Evolutionary conservation across 164 flowering plant species (phyloP).

Genomic region (Pachysandra terminalis): DNA sequence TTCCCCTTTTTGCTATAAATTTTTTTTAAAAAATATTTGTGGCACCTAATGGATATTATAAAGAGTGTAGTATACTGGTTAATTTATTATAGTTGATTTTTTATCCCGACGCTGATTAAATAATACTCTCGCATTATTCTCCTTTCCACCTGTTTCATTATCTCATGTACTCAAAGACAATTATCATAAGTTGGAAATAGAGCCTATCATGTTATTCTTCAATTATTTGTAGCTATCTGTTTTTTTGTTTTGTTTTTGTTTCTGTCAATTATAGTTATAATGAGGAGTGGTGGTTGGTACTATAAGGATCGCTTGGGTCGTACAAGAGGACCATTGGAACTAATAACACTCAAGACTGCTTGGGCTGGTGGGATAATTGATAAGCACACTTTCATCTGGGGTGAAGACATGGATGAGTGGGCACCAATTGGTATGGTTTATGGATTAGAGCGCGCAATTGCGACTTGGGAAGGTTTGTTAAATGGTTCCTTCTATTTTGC

Average conservation of each 20-base stretch:
- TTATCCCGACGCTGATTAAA: neutral
- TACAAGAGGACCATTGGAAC: constrained; percentile 80
- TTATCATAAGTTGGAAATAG: neutral
- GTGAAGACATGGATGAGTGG: constrained; percentile 99
- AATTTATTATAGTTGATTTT: neutral
- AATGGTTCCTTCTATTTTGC: neutral
- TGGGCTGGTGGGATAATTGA: constrained; percentile 95
- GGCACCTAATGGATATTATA: too few species aligned
- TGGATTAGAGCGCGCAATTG: constrained; percentile 85
- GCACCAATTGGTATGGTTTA: constrained; percentile 93
- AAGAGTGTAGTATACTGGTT: too few species aligned
- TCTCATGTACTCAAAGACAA: neutral
- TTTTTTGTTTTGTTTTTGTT: neutral
- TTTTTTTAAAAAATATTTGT: too few species aligned
- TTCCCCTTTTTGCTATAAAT: too few species aligned
- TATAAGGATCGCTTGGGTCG: constrained; percentile 96
- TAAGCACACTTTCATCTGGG: constrained; percentile 90
- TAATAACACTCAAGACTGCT: constrained; percentile 81
- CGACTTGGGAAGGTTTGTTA: constrained; percentile 94
- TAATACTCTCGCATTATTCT: neutral
- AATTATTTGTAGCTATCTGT: neutral
- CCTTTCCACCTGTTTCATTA: neutral
- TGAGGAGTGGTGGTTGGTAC: constrained; percentile 76
- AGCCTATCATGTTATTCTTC: neutral
- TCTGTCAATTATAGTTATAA: constrained; percentile 52